These are phyloP conservation scores for Nepenthes mirabilis DNA, from an alignment of 148 eudicot genomes.

Conservation along the genomic window DNA sequence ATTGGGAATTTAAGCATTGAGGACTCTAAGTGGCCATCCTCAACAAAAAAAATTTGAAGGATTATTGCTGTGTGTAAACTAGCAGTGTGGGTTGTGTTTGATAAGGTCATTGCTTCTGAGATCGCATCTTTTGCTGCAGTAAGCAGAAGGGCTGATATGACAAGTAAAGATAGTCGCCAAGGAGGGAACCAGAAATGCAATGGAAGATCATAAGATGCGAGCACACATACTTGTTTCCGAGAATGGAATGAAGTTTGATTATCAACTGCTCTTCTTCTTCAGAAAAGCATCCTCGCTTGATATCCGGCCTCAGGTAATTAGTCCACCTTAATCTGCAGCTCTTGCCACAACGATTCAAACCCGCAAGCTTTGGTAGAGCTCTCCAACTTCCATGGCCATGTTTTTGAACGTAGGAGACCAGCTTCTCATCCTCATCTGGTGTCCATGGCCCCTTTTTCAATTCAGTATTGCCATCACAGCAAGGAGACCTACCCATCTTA, in stretches of 20 bases:
- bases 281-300: conserved; percentile 48
- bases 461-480: conserved; percentile 21
- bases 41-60: too few relatives aligned
- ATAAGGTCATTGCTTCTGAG: too few relatives aligned
- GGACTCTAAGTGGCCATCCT: too few relatives aligned
- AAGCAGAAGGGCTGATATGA: background rate
- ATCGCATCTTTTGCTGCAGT: too few relatives aligned
- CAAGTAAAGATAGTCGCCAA: too few relatives aligned
- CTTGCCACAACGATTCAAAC: conserved; percentile 57
- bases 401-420: conserved; percentile 29
- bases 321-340: conserved; percentile 65
- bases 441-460: conserved; percentile 73
- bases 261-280: conserved; percentile 45
- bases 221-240: conserved; percentile 45
- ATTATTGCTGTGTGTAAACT: too few relatives aligned
- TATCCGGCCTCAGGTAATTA: conserved; percentile 50
- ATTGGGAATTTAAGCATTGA: too few relatives aligned
- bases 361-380: conserved; percentile 43
- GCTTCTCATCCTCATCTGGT: conserved; percentile 45
- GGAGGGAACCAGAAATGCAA: too few relatives aligned
- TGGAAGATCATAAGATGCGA: background rate
- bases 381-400: conserved; percentile 62
- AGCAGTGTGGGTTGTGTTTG: too few relatives aligned
- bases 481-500: conserved; percentile 42
- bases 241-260: conserved; percentile 51